Conservation (phyloP, 2,329 filamentous ascomycete genomes). For the Colletotrichum sp. region DNA sequence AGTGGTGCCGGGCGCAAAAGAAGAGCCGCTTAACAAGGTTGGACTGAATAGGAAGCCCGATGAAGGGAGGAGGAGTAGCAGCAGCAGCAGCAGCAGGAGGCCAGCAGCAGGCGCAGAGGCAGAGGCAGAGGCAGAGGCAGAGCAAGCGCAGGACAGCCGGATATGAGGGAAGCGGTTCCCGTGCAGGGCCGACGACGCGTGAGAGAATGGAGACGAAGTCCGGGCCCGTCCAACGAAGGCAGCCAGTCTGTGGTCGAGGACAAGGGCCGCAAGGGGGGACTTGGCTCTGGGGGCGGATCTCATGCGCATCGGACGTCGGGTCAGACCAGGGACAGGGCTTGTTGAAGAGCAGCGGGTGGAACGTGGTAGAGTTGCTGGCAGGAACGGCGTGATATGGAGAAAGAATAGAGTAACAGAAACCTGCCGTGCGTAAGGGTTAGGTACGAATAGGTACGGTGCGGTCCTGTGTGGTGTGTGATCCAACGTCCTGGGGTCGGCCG, state of each 20-base stretch:
- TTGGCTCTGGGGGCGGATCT: constrained; percentile 21
- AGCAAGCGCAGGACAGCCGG: neutral
- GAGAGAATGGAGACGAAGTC: constrained; percentile 15
- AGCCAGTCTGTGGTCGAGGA: neutral
- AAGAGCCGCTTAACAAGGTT: constrained; percentile 19
- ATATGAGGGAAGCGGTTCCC: constrained; percentile 5
- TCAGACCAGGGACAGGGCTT: constrained; percentile 15
- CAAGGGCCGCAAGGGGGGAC: constrained; percentile 11
- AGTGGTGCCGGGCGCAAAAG: constrained; percentile 5
- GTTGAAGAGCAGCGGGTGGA: constrained; percentile 8
- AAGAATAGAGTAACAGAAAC: constrained; percentile 18
- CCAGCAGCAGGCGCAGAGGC: neutral
- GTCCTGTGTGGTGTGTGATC: neutral
- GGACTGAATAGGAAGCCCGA: constrained; percentile 17
- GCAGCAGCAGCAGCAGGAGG: neutral
- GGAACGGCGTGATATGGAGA: constrained; percentile 13
- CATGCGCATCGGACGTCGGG: constrained; percentile 18
- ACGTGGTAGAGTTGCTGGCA: constrained; percentile 9
- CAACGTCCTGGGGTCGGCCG: neutral
- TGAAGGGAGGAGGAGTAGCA: neutral
- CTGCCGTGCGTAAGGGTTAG: neutral
- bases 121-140: neutral
- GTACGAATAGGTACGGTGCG: neutral
- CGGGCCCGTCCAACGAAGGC: constrained; percentile 7
- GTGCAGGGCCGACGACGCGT: constrained; percentile 9